Evolutionary conservation across 164 flowering plant species (phyloP).

Genomic region (Magnolia officinalis): DNA sequence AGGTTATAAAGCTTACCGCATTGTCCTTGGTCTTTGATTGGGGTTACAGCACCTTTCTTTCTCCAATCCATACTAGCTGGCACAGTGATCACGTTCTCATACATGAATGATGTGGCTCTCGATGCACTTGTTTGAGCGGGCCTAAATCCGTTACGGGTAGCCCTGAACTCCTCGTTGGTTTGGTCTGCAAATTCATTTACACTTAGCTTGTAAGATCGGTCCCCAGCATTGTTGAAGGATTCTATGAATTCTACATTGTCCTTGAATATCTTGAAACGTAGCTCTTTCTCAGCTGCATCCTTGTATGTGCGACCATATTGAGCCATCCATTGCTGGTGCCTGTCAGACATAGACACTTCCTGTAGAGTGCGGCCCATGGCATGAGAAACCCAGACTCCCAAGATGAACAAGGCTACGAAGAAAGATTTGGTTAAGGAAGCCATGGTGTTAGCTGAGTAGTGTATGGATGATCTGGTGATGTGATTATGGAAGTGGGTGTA

Average conservation of each 20-base stretch:
- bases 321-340: constrained; percentile 42
- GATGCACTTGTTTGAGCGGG: background rate
- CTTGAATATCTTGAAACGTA: constrained; percentile 21
- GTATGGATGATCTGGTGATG: background rate
- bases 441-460: background rate
- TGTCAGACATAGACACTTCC: constrained; percentile 21
- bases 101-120: constrained; percentile 17
- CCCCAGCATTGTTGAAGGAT: constrained; percentile 4
- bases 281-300: constrained; percentile 33
- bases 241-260: background rate
- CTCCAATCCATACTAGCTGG: constrained; percentile 26
- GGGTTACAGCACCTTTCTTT: constrained; percentile 26
- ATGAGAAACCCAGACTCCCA: constrained; percentile 11
- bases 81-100: constrained; percentile 27
- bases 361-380: constrained; percentile 18
- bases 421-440: background rate
- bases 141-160: constrained; percentile 11
- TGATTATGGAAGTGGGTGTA: background rate
- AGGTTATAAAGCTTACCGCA: constrained; percentile 17
- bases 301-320: constrained; percentile 26
- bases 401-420: constrained; percentile 5
- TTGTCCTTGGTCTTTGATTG: constrained; percentile 18
- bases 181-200: constrained; percentile 34
- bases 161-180: constrained; percentile 35
- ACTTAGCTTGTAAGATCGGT: constrained; percentile 20